These are phyloP conservation scores for Lathyrus aphaca DNA, from an alignment of 306 rosid species.

Conservation along the genomic window DNA sequence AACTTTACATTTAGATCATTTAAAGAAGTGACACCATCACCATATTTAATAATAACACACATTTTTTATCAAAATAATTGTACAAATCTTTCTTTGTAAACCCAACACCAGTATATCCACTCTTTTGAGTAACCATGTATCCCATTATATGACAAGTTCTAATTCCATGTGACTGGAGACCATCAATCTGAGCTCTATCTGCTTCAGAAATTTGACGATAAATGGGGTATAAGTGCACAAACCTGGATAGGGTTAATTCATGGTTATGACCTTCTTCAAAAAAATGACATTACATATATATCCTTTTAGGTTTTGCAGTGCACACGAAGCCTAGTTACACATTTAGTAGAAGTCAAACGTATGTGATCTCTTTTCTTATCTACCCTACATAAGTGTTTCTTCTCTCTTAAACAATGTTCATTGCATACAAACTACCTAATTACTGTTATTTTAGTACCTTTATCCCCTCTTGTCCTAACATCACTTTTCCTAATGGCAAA, in stretches of 20 bases:
- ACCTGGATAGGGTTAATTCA: background rate
- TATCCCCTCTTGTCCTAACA: background rate
- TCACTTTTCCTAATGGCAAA: background rate
- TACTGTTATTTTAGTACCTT: background rate
- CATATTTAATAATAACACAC: background rate
- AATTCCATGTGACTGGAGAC: background rate
- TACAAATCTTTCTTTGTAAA: background rate
- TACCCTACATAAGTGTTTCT: background rate
- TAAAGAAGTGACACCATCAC: background rate
- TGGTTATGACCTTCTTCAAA: background rate
- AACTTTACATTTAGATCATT: background rate
- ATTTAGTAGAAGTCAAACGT: background rate
- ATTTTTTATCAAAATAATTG: background rate
- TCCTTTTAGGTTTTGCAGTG: no score
- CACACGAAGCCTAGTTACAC: no score
- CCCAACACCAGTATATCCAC: background rate
- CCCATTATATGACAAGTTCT: background rate
- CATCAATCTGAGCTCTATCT: background rate
- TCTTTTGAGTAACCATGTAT: background rate
- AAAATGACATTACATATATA: no score
- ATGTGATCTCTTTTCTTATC: background rate
- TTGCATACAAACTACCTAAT: background rate
- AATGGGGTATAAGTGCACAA: background rate
- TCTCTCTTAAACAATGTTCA: background rate
- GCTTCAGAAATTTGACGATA: background rate